Evolutionary conservation across 139 green algal species (phyloP).

Genomic region (Tetraselmis striata): DNA sequence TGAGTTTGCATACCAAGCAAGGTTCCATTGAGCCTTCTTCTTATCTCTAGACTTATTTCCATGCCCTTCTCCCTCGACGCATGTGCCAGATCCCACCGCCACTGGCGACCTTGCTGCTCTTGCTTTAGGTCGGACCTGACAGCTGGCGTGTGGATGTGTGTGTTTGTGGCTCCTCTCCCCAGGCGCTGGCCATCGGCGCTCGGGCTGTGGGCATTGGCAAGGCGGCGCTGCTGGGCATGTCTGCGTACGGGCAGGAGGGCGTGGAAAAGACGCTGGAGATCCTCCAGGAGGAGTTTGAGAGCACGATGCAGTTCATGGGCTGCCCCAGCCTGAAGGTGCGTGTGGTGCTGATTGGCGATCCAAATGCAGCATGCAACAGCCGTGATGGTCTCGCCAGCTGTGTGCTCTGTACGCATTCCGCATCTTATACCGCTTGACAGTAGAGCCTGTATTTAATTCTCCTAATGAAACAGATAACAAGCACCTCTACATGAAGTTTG

Average conservation of each 20-base stretch:
- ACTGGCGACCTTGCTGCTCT: too few species aligned
- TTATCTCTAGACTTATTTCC: too few species aligned
- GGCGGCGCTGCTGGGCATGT: slow-evolving; percentile 5
- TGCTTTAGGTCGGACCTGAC: not conserved
- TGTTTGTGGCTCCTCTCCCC: not conserved
- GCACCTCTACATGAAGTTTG: too few species aligned
- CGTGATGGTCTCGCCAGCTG: too few species aligned
- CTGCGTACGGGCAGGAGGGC: slow-evolving; percentile 11
- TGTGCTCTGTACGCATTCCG: too few species aligned
- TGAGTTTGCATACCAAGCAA: too few species aligned
- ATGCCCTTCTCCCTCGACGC: not conserved
- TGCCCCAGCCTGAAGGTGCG: not conserved
- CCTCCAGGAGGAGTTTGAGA: slow-evolving; percentile 4
- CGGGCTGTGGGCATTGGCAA: slow-evolving; percentile 10
- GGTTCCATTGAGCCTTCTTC: too few species aligned
- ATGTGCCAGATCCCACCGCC: slow-evolving; percentile 1
- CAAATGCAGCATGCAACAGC: too few species aligned
- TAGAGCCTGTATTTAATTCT: too few species aligned
- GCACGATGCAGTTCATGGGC: slow-evolving; percentile 13
- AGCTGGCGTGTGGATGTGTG: not conserved
- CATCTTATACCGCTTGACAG: too few species aligned
- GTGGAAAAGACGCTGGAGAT: slow-evolving; percentile 14
- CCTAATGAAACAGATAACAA: too few species aligned
- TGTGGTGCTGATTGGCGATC: too few species aligned
- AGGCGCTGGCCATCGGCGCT: slow-evolving; percentile 7